phyloP scores from a whole-genome alignment of 2,329 filamentous ascomycete species.

The Colletotrichum abscissum region DNA sequence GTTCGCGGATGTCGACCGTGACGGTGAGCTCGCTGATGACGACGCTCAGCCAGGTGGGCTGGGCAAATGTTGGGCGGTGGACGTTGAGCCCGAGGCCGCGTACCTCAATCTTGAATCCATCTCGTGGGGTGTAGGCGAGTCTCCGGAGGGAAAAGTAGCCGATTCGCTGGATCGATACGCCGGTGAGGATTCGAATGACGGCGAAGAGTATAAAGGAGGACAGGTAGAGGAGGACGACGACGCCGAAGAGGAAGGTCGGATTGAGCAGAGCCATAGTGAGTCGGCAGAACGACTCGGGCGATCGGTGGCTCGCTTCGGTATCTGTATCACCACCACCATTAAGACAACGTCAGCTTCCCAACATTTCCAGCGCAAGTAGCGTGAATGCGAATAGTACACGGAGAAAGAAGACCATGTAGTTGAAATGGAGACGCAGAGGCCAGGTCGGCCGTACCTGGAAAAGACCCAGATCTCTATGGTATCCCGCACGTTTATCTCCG shows the following conservation, averaged over 20 bases:
- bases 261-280: conserved; percentile 72
- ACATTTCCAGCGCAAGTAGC: not conserved
- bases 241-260: conserved; percentile 87
- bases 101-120: conserved; percentile 91
- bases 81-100: conserved; percentile 88
- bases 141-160: conserved; percentile 93
- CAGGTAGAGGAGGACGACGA: conserved; percentile 87
- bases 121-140: conserved; percentile 87
- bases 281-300: conserved; percentile 20
- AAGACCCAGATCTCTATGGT: conserved; percentile 30
- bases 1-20: conserved; percentile 79
- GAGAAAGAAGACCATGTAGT: not conserved
- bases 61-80: conserved; percentile 94
- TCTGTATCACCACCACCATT: conserved; percentile 17
- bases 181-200: conserved; percentile 89
- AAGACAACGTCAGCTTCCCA: conserved; percentile 16
- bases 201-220: conserved; percentile 94
- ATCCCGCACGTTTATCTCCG: conserved; percentile 34
- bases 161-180: conserved; percentile 94
- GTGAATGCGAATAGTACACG: not conserved
- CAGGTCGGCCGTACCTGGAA: conserved; percentile 24
- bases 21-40: conserved; percentile 87
- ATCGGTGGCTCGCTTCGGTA: conserved; percentile 25
- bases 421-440: conserved; percentile 3
- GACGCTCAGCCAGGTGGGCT: conserved; percentile 95